These are phyloP conservation scores for Colletotrichum cuscutae DNA, from an alignment of 2,329 filamentous ascomycete species.

Conservation along the genomic window DNA sequence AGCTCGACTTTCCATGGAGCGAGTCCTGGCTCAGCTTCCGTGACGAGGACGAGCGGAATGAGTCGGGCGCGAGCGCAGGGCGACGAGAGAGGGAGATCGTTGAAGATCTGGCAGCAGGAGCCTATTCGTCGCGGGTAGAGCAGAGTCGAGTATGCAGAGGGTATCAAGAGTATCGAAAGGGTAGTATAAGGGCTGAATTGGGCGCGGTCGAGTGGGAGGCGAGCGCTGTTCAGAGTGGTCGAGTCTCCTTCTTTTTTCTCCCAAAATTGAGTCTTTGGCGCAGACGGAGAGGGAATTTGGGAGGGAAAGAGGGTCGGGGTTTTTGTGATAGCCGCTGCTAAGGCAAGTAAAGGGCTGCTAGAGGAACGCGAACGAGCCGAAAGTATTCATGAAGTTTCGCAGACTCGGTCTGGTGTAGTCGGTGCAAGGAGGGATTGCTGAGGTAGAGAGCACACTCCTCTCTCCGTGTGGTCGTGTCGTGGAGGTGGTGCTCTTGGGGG, in stretches of 20 bases:
- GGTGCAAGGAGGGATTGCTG: conserved; percentile 2
- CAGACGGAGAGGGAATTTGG: conserved; percentile 16
- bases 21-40: conserved; percentile 42
- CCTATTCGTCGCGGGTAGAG: conserved; percentile 4
- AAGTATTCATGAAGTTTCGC: conserved; percentile 10
- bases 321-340: conserved; percentile 11
- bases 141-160: not conserved
- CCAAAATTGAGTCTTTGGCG: not conserved
- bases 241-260: conserved; percentile 19
- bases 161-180: conserved; percentile 4
- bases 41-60: conserved; percentile 21
- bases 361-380: conserved; percentile 11
- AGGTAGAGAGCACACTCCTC: conserved; percentile 12
- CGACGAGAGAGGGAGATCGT: conserved; percentile 9
- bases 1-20: conserved; percentile 64
- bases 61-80: conserved; percentile 11
- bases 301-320: conserved; percentile 18
- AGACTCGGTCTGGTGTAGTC: conserved; percentile 1
- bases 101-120: conserved; percentile 5
- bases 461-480: conserved; percentile 16
- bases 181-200: not conserved
- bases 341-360: conserved; percentile 29
- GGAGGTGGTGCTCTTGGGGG: conserved; percentile 30
- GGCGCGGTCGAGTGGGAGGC: conserved; percentile 6
- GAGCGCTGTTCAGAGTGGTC: conserved; percentile 19